A percentile compares a stretch with the other conserved stretches of the same genome.
phyloP scores from a whole-genome alignment of 2,329 filamentous ascomycete genomes.

The Aspergillus felis region DNA sequence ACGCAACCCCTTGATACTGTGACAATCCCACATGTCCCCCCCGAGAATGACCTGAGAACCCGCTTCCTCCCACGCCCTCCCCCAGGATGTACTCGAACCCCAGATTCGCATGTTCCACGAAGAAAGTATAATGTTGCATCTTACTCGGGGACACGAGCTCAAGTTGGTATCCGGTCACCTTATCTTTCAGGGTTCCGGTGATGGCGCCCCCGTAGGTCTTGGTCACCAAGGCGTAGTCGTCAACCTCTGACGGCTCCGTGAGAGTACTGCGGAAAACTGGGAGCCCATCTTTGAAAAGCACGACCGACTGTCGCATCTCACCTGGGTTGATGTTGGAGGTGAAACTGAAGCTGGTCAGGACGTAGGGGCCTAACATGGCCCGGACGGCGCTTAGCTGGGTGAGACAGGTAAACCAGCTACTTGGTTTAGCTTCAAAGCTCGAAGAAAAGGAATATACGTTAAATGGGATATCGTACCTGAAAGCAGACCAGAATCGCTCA shows the following conservation, averaged over 20 bases:
- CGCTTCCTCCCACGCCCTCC: neutral
- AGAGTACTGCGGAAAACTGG: neutral
- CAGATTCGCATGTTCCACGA: neutral
- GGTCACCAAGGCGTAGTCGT: neutral
- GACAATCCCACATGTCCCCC: neutral
- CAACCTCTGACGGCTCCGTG: neutral
- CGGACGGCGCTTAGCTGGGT: neutral
- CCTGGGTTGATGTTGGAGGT: neutral
- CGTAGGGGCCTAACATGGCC: neutral
- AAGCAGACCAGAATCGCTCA: neutral
- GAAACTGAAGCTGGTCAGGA: neutral
- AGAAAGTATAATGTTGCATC: neutral
- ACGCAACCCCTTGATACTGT: neutral
- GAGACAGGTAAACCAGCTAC: neutral
- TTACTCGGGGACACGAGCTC: neutral
- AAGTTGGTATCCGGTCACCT: neutral
- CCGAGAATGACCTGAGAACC: neutral
- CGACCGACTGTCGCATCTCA: neutral
- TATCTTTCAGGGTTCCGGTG: neutral
- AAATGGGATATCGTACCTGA: neutral
- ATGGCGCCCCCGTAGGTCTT: neutral
- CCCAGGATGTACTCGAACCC: neutral
- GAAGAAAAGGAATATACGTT: neutral
- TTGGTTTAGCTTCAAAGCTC: neutral
- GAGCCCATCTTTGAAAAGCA: neutral